Evolutionary conservation across 2,329 filamentous ascomycete genomes (phyloP), one percentile per base, ranked within the genome.

Genomic region (Aspergillus sp.): DNA sequence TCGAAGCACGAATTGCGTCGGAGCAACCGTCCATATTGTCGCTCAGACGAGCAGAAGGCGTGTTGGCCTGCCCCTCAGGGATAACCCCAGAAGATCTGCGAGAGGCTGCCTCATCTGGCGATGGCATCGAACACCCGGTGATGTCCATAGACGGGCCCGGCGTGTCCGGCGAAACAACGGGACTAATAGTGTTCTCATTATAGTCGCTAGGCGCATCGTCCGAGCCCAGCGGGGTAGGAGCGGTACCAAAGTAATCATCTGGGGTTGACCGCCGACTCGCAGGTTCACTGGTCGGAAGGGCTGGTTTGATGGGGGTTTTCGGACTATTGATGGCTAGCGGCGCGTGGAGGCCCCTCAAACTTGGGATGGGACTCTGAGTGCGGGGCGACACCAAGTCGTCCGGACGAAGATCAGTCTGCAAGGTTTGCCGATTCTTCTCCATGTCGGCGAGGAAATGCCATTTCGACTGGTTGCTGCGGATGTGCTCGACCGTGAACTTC

Each of bases 401-500:
- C 6, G 59, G 27, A n/a, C 60, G 60, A 13, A 62, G 54, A 36
- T 70, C 70, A 36, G 65, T 52, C 23, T 58, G 63, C 53, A 73
- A 52, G 7, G 64, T 64, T 49, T 70, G 67, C 52, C 69, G 73
- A 47, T 60, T 64, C 41, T 70, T 64, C 57, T 76, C 72, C 23
- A 69, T 52, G 13, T 74, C 72, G 44, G 73, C 70, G 36, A 77
- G 64, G 30, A 71, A 66, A 38, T 76, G 74, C 84, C 96, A 98
- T 5, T 88, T 82, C 2, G 78, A 77, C 74, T 89, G 90, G 75
- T 98, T 98, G 60, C 80, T 80, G 54, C 90, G 83, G 23, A 98
- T 88, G 75, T 96, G 92, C 25, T 90, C 86, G 11, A 96, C 88
- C 11, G 89, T 91, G 75, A 96, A 97, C 54, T 83, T 81, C 87